Evolutionary conservation across 1,284 basidiomycete genomes (phyloP), one percentile per base, ranked within the genome.

Genomic region (Cystobasidium pallidum): DNA sequence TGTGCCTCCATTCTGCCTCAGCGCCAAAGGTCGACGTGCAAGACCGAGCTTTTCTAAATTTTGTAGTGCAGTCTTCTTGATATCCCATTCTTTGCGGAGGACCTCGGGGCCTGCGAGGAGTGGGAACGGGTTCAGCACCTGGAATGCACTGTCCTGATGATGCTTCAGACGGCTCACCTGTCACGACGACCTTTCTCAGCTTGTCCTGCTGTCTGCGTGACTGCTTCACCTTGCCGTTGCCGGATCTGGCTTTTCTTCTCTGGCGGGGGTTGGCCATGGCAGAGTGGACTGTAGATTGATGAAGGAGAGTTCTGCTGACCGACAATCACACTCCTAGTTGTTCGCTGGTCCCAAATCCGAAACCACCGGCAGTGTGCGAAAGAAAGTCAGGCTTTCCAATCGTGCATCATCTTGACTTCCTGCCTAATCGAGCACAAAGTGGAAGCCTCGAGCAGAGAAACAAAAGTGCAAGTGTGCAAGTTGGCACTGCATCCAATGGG

Each of bases 1-100:
- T 17, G 76, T 75, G 2, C 78, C 67, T 80, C 81, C 43, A 82
- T 77, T 2, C 81, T 67, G 72, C 77, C 78, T 52, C 78, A 79
- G 30, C 75, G 78, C 11, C 70, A 75, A 59, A 76, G 77, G 32
- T 32, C 85, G 84, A 68, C 88, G 84, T 10, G 87, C 82, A 32
- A 94, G 85, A 19, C 92, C 91, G 65, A 94, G 83, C 24, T 87
- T 85, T 76, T 87, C 84, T 80, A 94, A 94, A 82, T 91, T 94
- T 80, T 61, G 55, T 58, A 39, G 10, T 19, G 67, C 89, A 7
- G 94, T 99, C 83, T 92, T 92, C 74, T 72, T 73, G 66, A 55
- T 24, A 24, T 51, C 41, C 39, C 57, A 61, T 30, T 55, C 45
- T 15, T 57, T 57, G 47, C 54, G 58, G 49, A 58, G 34, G 28